Percentiles rank a stretch among this genome's conserved stretches.
phyloP scores from a whole-genome alignment of 2,329 filamentous ascomycete genomes.

The Pochonia chlamydosporia region DNA sequence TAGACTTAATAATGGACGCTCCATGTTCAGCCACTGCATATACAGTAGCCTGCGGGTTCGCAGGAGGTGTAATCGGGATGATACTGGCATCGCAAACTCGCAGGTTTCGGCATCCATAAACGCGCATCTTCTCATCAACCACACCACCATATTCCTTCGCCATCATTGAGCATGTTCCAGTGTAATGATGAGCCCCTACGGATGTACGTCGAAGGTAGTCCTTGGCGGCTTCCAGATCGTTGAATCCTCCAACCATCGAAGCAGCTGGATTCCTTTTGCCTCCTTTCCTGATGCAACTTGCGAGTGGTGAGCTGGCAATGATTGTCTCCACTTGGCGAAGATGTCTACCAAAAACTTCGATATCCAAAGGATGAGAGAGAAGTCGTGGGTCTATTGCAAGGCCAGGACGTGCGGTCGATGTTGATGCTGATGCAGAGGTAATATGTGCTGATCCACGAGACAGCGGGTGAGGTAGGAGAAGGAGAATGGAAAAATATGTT shows the following conservation, averaged over 20 bases:
- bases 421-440: slow-evolving; percentile 31
- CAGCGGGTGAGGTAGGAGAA: slow-evolving; percentile 55
- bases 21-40: slow-evolving; percentile 34
- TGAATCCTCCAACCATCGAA: no score
- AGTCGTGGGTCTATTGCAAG: slow-evolving; percentile 46
- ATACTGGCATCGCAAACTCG: slow-evolving; percentile 41
- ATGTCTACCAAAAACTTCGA: slow-evolving; percentile 43
- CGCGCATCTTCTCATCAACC: slow-evolving; percentile 33
- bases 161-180: slow-evolving; percentile 45
- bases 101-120: slow-evolving; percentile 37
- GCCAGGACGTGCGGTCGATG: slow-evolving; percentile 27
- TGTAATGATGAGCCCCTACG: slow-evolving; percentile 39
- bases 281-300: not conserved
- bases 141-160: slow-evolving; percentile 39
- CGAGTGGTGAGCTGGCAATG: not conserved
- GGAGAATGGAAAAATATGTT: slow-evolving; percentile 49
- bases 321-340: slow-evolving; percentile 33
- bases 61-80: slow-evolving; percentile 35
- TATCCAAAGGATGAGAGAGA: slow-evolving; percentile 49
- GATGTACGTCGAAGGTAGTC: slow-evolving; percentile 27
- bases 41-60: slow-evolving; percentile 25
- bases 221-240: slow-evolving; percentile 25
- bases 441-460: slow-evolving; percentile 57
- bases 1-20: slow-evolving; percentile 28
- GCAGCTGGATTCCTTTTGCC: no score